Conservation (phyloP, 2,329 filamentous ascomycete species). For the Microdochium trichocladiopsis region DNA sequence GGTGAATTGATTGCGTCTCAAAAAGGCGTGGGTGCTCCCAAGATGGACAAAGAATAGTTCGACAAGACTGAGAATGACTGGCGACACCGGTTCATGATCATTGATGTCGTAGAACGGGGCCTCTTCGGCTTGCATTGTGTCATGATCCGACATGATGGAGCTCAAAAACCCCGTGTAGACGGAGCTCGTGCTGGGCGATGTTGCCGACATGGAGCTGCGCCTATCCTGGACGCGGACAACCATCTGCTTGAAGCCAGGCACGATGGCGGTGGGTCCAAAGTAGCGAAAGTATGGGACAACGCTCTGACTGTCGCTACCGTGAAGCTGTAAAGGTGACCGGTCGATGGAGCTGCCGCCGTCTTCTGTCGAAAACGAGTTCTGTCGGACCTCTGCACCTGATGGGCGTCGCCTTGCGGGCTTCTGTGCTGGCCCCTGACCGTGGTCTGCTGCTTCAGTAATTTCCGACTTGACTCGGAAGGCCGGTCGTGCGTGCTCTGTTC, state of each 20-base stretch:
- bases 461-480: slow-evolving; percentile 19
- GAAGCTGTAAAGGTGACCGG: slow-evolving; percentile 33
- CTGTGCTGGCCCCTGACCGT: slow-evolving; percentile 11
- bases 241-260: slow-evolving; percentile 91
- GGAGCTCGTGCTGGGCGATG: slow-evolving; percentile 37
- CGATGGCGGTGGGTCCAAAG: slow-evolving; percentile 85
- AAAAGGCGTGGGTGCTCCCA: slow-evolving; percentile 80
- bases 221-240: slow-evolving; percentile 67
- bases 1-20: slow-evolving; percentile 66
- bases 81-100: slow-evolving; percentile 63
- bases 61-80: slow-evolving; percentile 68
- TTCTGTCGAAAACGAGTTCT: slow-evolving; percentile 30
- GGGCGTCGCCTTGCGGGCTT: slow-evolving; percentile 6
- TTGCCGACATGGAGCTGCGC: slow-evolving; percentile 51
- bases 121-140: slow-evolving; percentile 38
- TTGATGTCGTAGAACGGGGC: slow-evolving; percentile 71
- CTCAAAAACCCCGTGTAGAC: slow-evolving; percentile 25
- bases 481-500: slow-evolving; percentile 9
- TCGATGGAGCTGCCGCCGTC: slow-evolving; percentile 29
- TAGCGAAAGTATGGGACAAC: slow-evolving; percentile 85
- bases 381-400: slow-evolving; percentile 8
- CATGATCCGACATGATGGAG: slow-evolving; percentile 33
- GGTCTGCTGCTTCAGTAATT: slow-evolving; percentile 16
- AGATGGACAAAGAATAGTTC: slow-evolving; percentile 77
- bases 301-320: slow-evolving; percentile 45